Evolutionary conservation across 2,329 filamentous ascomycete species (phyloP), one percentile per base, ranked within the genome.

Genomic region (Aspergillus phoenicis): DNA sequence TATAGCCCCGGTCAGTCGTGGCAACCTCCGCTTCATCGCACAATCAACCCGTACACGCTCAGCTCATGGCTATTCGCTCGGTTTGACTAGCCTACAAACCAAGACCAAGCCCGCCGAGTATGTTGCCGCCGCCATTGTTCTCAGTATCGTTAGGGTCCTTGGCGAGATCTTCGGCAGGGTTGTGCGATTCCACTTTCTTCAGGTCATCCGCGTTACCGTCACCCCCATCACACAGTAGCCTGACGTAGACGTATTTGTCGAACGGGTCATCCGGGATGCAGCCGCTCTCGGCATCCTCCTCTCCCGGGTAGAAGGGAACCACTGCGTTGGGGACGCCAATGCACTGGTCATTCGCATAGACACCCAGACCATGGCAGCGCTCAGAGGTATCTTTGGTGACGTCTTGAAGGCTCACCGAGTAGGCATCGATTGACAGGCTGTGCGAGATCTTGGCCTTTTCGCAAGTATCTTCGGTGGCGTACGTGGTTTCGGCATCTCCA

Each of bases 321-420:
- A 62, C 36, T 6, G 58, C 49, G 7, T 60, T 41, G 2, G 67
- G 60, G 8, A 45, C 6, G 15, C 67, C 67, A 1, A 20, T 33
- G 48, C 67, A 69, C 24, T 60, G 49, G 5, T 55, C 48, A 49
- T 65, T 63, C 26, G 57, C 43, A 30, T 60, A 68, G 51, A 68
- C 36, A 10, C 36, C 62, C 5, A 68, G 47, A 38, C 43, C 64
- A 28, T 59, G 55, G 55, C 67, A 69, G 11, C 49, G 28, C 2
- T 36, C 5, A 3, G 49, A 33, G 8, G 64, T 60, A 11, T 63
- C 56, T 11, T 58, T 49, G 59, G 57, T 67, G 45, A 68, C 28
- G 6, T 59, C 38, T 4, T 54, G 39, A 2, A 57, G 60, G 20
- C 38, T 39, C 43, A 69, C 56, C 8, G 60, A 58, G 57, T 64